Evolutionary conservation across 768 basidiomycete genomes (phyloP).

Genomic region (Mycena filopes): DNA sequence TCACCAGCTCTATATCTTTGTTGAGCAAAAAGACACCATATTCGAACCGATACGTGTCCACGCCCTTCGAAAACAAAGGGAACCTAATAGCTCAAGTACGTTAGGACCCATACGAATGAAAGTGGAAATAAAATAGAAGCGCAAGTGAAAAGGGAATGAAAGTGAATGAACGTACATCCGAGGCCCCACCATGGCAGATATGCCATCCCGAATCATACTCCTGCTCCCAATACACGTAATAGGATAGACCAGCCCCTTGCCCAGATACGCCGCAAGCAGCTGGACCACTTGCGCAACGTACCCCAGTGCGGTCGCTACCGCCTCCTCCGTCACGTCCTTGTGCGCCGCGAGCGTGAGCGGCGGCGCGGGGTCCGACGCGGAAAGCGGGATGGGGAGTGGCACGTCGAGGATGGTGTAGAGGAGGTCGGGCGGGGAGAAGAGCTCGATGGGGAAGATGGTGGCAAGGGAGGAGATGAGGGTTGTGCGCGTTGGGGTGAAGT

Average conservation of each 20-base stretch:
- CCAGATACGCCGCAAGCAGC: constrained; percentile 81
- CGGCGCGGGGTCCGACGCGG: constrained; percentile 82
- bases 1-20: constrained; percentile 95
- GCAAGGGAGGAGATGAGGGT: constrained; percentile 77
- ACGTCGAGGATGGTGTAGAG: constrained; percentile 88
- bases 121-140: neutral
- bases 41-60: constrained; percentile 96
- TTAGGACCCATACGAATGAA: constrained; percentile 3
- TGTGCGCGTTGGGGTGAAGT: constrained; percentile 64
- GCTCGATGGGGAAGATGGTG: constrained; percentile 89
- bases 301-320: constrained; percentile 89
- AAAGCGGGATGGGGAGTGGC: constrained; percentile 89
- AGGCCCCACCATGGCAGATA: constrained; percentile 95
- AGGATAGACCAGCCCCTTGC: constrained; percentile 84
- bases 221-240: constrained; percentile 91
- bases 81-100: constrained; percentile 66
- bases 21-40: constrained; percentile 97
- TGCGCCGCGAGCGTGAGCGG: constrained; percentile 75
- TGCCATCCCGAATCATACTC: constrained; percentile 91
- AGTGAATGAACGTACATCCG: constrained; percentile 72
- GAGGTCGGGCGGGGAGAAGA: constrained; percentile 84
- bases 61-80: constrained; percentile 92
- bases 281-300: constrained; percentile 91
- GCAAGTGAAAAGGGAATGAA: too few species aligned
- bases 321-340: constrained; percentile 84